These are phyloP conservation scores for Ophiostoma sp. DNA, from an alignment of 2,329 filamentous ascomycete species.

Conservation along the genomic window DNA sequence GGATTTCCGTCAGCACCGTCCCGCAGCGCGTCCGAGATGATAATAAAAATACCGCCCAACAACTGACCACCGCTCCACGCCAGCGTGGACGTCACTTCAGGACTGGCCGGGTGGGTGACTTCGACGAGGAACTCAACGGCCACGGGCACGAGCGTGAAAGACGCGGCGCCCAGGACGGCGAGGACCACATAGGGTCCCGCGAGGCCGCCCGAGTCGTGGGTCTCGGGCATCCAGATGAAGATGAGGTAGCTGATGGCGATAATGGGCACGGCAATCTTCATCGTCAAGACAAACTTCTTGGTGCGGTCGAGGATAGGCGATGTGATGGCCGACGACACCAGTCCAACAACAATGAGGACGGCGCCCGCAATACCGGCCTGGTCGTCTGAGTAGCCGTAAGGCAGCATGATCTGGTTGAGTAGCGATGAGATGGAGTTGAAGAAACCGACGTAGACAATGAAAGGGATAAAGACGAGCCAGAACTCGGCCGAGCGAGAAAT, in stretches of 20 bases:
- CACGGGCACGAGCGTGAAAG: constrained; percentile 79
- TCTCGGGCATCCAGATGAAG: constrained; percentile 77
- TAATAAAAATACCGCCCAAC: constrained; percentile 79
- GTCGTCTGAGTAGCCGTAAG: constrained; percentile 80
- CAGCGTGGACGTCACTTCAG: constrained; percentile 79
- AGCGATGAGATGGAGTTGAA: constrained; percentile 92
- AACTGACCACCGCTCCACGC: constrained; percentile 88
- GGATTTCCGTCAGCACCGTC: constrained; percentile 54
- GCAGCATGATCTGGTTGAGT: constrained; percentile 84
- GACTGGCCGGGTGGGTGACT: constrained; percentile 80
- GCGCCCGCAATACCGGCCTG: constrained; percentile 89
- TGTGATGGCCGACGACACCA: constrained; percentile 72
- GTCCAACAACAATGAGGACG: constrained; percentile 83
- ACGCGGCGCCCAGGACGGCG: constrained; percentile 73
- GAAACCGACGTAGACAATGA: constrained; percentile 80
- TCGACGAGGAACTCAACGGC: constrained; percentile 86
- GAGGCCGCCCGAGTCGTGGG: constrained; percentile 50
- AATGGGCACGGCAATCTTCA: constrained; percentile 74
- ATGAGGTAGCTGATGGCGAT: constrained; percentile 71
- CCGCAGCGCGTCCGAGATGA: constrained; percentile 76
- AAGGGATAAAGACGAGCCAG: constrained; percentile 80
- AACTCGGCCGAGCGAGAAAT: constrained; percentile 66
- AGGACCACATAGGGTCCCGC: constrained; percentile 74
- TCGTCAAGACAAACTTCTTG: constrained; percentile 72
- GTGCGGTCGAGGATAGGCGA: constrained; percentile 83